These are phyloP conservation scores for Oldenlandia corymbosa DNA, from an alignment of 257 asterid genomes.

Conservation along the genomic window DNA sequence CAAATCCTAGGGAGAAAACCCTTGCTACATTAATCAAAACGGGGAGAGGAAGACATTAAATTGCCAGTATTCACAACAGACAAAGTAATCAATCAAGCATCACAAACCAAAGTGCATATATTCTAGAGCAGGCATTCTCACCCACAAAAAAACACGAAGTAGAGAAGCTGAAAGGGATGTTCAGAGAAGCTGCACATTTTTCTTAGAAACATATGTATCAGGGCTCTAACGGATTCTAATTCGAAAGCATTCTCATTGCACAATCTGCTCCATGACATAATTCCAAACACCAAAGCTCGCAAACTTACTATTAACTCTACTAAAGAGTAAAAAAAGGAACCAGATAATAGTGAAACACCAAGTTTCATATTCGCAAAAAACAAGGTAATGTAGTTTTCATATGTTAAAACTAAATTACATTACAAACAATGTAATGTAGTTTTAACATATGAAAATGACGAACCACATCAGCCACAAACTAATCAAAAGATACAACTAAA, in stretches of 20 bases:
- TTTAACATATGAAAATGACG: background rate
- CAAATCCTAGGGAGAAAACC: background rate
- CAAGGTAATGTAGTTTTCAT: background rate
- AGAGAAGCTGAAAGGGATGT: background rate
- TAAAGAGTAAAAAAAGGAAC: background rate
- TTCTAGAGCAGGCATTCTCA: background rate
- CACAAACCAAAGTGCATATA: background rate
- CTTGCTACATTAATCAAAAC: background rate
- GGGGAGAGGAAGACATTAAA: background rate
- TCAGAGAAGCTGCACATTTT: background rate
- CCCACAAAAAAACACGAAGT: no score
- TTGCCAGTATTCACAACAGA: background rate
- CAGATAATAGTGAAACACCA: background rate
- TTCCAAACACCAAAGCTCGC: background rate
- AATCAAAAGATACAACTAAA: background rate
- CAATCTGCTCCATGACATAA: background rate
- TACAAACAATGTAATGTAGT: background rate
- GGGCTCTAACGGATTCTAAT: background rate
- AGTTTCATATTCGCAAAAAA: background rate
- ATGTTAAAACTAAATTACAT: background rate
- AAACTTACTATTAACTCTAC: background rate
- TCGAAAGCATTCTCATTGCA: background rate
- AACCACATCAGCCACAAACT: background rate
- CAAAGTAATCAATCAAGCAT: background rate
- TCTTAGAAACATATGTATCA: background rate